These are phyloP conservation scores for Thymus mandschuricus DNA, from an alignment of 257 asterid genomes.

Conservation along the genomic window DNA sequence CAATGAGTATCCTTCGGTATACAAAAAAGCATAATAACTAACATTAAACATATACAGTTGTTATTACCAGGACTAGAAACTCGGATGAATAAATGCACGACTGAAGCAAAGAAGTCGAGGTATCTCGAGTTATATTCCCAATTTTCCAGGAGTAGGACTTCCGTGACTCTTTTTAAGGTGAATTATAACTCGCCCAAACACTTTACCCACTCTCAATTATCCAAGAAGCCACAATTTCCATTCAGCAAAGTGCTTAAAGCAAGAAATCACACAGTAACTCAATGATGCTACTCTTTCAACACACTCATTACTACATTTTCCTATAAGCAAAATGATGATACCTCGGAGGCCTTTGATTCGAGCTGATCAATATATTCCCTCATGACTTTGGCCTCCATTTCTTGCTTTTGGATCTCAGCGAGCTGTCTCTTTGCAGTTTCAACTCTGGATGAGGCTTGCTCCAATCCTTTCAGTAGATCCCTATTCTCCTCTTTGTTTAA, in stretches of 20 bases:
- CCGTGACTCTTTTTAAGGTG: constrained; percentile 4
- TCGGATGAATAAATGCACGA: neutral
- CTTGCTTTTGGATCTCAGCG: constrained; percentile 78
- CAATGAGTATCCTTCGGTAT: constrained; percentile 22
- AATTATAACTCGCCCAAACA: neutral
- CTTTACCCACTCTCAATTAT: neutral
- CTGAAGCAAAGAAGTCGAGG: neutral
- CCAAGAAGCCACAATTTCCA: neutral
- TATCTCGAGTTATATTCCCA: neutral
- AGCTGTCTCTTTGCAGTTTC: constrained; percentile 76
- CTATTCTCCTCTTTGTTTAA: constrained; percentile 77
- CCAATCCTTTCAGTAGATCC: constrained; percentile 73
- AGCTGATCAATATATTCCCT: constrained; percentile 71
- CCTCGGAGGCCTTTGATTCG: constrained; percentile 83
- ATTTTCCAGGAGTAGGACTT: neutral
- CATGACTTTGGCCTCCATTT: constrained; percentile 61
- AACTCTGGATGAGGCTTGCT: constrained; percentile 77
- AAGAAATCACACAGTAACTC: neutral
- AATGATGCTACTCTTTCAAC: neutral
- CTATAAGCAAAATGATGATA: constrained; percentile 27
- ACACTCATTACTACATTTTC: neutral
- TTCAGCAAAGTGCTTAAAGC: neutral
- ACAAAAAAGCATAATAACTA: neutral
- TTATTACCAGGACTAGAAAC: neutral
- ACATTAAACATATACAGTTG: neutral